Conservation (phyloP, 2,329 filamentous ascomycete genomes). For the Nigrospora osmanthi region DNA sequence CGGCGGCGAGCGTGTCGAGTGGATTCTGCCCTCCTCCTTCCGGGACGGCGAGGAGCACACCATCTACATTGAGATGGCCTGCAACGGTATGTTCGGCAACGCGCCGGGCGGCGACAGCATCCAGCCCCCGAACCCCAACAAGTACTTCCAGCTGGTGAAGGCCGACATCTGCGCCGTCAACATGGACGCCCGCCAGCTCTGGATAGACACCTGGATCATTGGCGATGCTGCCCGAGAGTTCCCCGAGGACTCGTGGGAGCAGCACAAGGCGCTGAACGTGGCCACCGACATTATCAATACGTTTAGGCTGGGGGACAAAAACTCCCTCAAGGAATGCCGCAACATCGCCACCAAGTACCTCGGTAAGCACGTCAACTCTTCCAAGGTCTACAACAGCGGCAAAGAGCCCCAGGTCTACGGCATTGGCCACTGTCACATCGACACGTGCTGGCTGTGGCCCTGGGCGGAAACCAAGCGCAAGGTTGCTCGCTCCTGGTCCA, state of each 20-base stretch:
- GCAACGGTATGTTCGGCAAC: constrained; percentile 98
- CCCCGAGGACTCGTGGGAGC: constrained; percentile 78
- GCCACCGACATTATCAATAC: constrained; percentile 84
- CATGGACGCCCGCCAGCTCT: constrained; percentile 71
- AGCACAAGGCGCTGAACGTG: constrained; percentile 76
- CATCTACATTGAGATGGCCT: constrained; percentile 97
- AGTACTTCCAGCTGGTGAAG: constrained; percentile 65
- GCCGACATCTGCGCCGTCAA: constrained; percentile 90
- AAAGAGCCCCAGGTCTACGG: constrained; percentile 73
- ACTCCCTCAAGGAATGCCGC: constrained; percentile 71
- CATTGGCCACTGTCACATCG: constrained; percentile 96
- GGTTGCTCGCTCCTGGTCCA: constrained; percentile 91
- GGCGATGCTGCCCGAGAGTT: constrained; percentile 89
- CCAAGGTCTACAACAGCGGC: constrained; percentile 73
- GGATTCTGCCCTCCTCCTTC: constrained; percentile 77
- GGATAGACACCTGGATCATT: constrained; percentile 95
- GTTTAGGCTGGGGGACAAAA: constrained; percentile 73
- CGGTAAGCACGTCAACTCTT: constrained; percentile 71
- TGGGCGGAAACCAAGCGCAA: constrained; percentile 98
- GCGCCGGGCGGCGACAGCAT: constrained; percentile 77
- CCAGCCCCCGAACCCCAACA: constrained; percentile 81
- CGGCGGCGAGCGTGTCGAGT: constrained; percentile 80
- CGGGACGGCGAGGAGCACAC: constrained; percentile 79
- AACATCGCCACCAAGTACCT: constrained; percentile 79
- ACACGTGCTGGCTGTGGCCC: constrained; percentile 97